Evolutionary conservation across 108 stramenopile genomes (phyloP).

Genomic region (Hondaea fermentalgiana): DNA sequence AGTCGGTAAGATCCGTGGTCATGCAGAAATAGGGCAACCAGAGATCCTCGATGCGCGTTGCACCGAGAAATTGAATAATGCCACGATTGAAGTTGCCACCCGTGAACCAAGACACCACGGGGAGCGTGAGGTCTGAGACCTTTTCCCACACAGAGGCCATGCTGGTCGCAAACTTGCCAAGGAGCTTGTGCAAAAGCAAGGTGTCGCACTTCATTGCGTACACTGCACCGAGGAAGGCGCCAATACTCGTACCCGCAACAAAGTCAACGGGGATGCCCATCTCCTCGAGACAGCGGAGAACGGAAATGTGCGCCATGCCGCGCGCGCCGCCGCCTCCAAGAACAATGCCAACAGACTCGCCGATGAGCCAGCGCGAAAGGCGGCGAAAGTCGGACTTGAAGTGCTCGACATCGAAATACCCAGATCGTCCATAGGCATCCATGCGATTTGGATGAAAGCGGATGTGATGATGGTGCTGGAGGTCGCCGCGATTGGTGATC

Average conservation of each 20-base stretch:
- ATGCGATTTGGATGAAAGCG: neutral
- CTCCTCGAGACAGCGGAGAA: constrained; percentile 27
- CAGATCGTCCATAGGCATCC: neutral
- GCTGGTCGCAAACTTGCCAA: neutral
- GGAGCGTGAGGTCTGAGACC: constrained; percentile 23
- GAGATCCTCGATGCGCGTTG: constrained; percentile 29
- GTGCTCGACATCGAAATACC: neutral
- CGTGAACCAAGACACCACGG: constrained; percentile 16
- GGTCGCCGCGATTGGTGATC: constrained; percentile 2
- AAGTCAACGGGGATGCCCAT: constrained; percentile 28
- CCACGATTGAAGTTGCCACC: constrained; percentile 24
- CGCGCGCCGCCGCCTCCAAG: constrained; percentile 35
- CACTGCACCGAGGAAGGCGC: constrained; percentile 30
- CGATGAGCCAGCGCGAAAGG: constrained; percentile 18
- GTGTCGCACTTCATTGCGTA: neutral
- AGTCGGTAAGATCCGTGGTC: constrained; percentile 26
- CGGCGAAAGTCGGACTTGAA: constrained; percentile 9
- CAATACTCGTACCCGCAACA: constrained; percentile 30
- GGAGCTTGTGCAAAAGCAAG: too few species aligned
- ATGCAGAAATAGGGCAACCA: constrained; percentile 41
- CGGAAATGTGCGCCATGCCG: constrained; percentile 31
- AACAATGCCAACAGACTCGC: constrained; percentile 28
- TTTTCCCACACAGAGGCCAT: neutral
- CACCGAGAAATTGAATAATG: neutral
- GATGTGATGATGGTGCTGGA: constrained; percentile 23